Percentiles rank a stretch among this genome's conserved stretches.
These are phyloP conservation scores for Leishmania aethiopica DNA, from an alignment of 208 protist species.

Conservation along the genomic window DNA sequence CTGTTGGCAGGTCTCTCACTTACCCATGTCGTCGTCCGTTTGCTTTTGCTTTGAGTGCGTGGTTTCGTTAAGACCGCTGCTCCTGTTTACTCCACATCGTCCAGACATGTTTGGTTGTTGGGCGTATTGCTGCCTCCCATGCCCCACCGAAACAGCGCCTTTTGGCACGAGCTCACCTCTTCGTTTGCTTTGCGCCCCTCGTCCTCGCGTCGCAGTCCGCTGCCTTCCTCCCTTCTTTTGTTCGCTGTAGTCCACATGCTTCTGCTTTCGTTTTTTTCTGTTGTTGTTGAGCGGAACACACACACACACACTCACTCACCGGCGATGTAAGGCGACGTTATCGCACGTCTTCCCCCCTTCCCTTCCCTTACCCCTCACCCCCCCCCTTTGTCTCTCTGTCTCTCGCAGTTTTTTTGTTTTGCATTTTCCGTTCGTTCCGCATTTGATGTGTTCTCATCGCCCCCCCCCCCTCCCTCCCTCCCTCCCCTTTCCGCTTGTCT, in stretches of 20 bases:
- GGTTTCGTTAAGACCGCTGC: background rate
- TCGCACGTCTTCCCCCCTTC: too few relatives aligned
- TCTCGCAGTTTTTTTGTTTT: too few relatives aligned
- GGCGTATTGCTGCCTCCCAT: background rate
- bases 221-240: background rate
- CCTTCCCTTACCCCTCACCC: too few relatives aligned
- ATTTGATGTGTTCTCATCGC: background rate
- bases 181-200: background rate
- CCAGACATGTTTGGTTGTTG: background rate
- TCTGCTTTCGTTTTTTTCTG: constrained; percentile 11
- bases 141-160: background rate
- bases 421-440: too few relatives aligned
- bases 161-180: background rate
- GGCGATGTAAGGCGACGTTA: background rate
- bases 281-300: background rate
- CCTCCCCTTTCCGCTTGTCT: background rate
- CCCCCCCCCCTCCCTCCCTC: too few relatives aligned
- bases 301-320: background rate
- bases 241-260: background rate
- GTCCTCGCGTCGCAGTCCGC: too few relatives aligned
- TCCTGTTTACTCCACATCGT: background rate
- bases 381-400: too few relatives aligned
- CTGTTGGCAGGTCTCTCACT: background rate
- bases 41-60: background rate
- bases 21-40: background rate